A percentile compares a stretch with the other conserved stretches of the same genome.
Evolutionary conservation across 345 rosid genomes (phyloP).

Genomic region (Capsella bursapastoris): DNA sequence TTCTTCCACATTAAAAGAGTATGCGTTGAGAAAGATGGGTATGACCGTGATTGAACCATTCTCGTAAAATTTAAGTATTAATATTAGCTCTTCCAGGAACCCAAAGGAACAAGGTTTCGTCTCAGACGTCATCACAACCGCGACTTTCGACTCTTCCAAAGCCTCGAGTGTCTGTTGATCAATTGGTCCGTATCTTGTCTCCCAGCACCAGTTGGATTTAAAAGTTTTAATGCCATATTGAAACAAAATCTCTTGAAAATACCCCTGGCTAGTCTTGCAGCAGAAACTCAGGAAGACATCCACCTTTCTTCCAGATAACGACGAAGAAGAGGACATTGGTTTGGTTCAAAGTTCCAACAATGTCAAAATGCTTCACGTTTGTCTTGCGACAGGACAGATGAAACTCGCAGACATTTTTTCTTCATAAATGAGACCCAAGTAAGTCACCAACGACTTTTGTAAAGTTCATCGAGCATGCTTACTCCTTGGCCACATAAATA

Average conservation of each 20-base stretch:
- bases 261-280: neutral
- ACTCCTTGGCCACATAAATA: too few species aligned
- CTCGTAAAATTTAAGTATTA: too few species aligned
- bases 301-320: neutral
- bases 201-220: neutral
- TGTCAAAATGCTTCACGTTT: too few species aligned
- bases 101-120: too few species aligned
- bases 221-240: neutral
- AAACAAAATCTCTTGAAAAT: neutral
- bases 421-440: too few species aligned
- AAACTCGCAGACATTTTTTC: too few species aligned
- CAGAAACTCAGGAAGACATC: constrained; percentile 25
- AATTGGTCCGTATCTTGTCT: neutral
- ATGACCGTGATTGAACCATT: constrained; percentile 18
- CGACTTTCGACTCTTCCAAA: neutral
- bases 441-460: too few species aligned
- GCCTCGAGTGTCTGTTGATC: neutral
- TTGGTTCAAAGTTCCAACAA: neutral
- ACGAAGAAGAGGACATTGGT: neutral
- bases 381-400: too few species aligned
- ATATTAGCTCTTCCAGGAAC: too few species aligned
- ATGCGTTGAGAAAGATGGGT: neutral
- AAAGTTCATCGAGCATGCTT: too few species aligned
- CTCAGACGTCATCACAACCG: too few species aligned
- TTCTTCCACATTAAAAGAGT: neutral